Evolutionary conservation across 139 green algal species (phyloP).

Genomic region (Asterochloris sp.): DNA sequence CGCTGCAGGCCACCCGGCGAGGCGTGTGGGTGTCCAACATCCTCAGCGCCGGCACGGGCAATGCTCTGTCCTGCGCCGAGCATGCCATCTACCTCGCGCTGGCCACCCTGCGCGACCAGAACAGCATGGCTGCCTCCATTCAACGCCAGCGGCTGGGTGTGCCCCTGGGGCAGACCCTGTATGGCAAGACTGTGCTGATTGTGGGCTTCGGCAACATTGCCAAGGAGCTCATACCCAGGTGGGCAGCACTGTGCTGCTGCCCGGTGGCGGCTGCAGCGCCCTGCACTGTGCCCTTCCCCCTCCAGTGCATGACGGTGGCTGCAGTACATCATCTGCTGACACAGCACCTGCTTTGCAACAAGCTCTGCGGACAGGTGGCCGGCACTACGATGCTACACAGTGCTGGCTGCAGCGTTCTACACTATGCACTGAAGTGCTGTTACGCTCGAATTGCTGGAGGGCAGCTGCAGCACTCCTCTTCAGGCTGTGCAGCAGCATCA

Average conservation of each 20-base stretch:
- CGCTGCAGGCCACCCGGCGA: conserved; percentile 38
- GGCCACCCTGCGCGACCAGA: conserved; percentile 40
- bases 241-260: not conserved
- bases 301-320: no score
- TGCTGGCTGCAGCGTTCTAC: no score
- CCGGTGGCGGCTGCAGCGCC: not conserved
- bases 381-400: no score
- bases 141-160: conserved; percentile 21
- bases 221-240: conserved; percentile 49
- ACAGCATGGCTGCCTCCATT: conserved; percentile 26
- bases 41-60: conserved; percentile 44
- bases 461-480: no score
- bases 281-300: not conserved
- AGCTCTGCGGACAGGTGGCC: no score
- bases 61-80: conserved; percentile 66
- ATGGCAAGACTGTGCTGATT: conserved; percentile 34
- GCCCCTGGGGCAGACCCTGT: conserved; percentile 39
- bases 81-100: conserved; percentile 62
- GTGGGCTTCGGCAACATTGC: conserved; percentile 55
- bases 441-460: no score
- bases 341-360: no score
- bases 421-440: no score
- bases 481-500: no score
- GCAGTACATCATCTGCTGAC: no score
- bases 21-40: conserved; percentile 68